Evolutionary conservation across 176 grass and related monocot genomes (phyloP).

Genomic region (Avena eriantha): DNA sequence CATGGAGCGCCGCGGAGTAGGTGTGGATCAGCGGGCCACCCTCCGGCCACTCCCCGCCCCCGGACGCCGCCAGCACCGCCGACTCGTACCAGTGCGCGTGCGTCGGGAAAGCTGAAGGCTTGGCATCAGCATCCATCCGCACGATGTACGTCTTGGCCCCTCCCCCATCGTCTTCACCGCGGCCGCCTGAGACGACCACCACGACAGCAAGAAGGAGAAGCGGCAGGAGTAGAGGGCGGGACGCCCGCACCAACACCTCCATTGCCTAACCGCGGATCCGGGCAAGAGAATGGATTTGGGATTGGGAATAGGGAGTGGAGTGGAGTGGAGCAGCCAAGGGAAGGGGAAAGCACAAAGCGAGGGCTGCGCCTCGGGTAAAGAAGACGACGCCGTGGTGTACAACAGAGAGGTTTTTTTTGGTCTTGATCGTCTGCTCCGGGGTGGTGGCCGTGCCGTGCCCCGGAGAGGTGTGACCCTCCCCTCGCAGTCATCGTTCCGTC

Average conservation of each 20-base stretch:
- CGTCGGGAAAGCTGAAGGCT: constrained; percentile 84
- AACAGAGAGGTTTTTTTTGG: not conserved
- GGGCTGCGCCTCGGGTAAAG: constrained; percentile 42
- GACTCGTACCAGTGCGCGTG: constrained; percentile 97
- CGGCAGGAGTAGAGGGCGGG: not conserved
- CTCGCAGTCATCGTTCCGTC: not conserved
- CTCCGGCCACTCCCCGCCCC: constrained; percentile 44
- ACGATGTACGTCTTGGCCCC: constrained; percentile 83
- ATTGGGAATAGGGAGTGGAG: not conserved
- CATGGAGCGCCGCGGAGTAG: constrained; percentile 79
- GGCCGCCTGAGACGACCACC: not conserved
- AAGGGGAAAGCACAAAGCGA: constrained; percentile 40
- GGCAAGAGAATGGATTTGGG: not conserved
- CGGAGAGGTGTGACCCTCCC: not conserved
- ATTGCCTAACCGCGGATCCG: constrained; percentile 44
- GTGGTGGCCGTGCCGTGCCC: not conserved
- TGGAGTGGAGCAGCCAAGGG: not conserved
- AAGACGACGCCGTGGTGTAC: constrained; percentile 16
- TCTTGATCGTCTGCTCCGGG: not conserved
- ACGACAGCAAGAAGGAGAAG: not conserved
- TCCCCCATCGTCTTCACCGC: not conserved
- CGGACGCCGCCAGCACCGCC: constrained; percentile 54
- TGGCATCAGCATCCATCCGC: constrained; percentile 81
- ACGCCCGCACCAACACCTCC: constrained; percentile 6
- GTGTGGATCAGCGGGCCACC: constrained; percentile 85